Base-by-base conservation (phyloP, 805 yeast genomes). In the Nakazawaea holstii region DNA sequence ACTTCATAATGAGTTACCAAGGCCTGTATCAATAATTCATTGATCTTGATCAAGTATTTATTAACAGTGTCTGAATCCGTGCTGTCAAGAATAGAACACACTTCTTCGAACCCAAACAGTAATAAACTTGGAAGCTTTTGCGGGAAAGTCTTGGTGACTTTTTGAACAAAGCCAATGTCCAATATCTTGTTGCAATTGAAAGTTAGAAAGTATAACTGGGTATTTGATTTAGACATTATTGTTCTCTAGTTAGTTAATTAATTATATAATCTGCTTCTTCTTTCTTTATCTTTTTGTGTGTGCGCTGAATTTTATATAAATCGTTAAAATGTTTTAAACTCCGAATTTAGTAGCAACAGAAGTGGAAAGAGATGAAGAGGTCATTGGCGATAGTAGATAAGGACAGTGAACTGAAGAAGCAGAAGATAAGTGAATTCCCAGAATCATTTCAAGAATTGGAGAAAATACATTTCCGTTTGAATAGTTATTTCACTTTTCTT, bases 81-180 rank as follows among this genome's bases (percentile, higher is more conserved):
- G 2, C 83, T 81, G 49, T 82, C 82, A 53, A 81, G 57, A 1
- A 80, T 64, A 2, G 80, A 60, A 43, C 82, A 72, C 9, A 84
- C 54, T 58, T 85, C 94, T 59, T 85, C 84, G 51, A 84, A 76
- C 2, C 84, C 89, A 60, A 83, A 79, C 1, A 75, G 84, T 45
- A 74, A 73, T 6, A 83, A 46, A 44, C 74, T 70, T 0, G 78
- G 74, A 30, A 65, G 57, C 4, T 56, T 32, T 20, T 39, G 11
- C 4, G 50, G 50, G 9, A 38, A 35, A 8, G 44, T 48, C 27
- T 35, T 24, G 4, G 26, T 6, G 10, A 35, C 15, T 28, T 43
- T 10, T 15, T 38, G 20, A 8, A 39, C 36, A n/a, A 43, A 37
- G 29, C 43, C 50, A 14, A 20, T 13, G 24, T 48, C 43, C 26